phyloP scores from a whole-genome alignment of 2,329 filamentous ascomycete genomes.

The Arthrobotrys conoides region DNA sequence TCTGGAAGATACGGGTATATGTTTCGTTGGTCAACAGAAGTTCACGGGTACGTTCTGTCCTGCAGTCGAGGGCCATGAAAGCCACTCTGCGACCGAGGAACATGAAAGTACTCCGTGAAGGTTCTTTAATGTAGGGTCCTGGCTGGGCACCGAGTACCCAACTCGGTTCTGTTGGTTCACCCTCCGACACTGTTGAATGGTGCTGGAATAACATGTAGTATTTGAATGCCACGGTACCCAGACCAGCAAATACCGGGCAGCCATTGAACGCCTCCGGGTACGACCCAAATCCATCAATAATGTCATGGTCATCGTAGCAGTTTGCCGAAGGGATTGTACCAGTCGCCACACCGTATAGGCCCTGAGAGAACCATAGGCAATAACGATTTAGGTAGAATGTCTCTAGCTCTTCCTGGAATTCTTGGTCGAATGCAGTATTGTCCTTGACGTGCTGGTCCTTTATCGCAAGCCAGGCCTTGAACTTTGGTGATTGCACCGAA shows the following conservation, averaged over 20 bases:
- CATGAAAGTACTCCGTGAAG: conserved; percentile 88
- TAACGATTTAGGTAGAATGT: conserved; percentile 90
- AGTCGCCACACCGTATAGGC: conserved; percentile 90
- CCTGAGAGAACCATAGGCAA: conserved; percentile 91
- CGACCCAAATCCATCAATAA: conserved; percentile 91
- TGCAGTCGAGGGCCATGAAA: conserved; percentile 88
- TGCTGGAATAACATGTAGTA: conserved; percentile 99
- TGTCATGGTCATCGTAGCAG: conserved; percentile 95
- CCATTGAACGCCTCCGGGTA: conserved; percentile 94
- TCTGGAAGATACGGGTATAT: conserved; percentile 88
- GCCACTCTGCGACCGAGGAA: conserved; percentile 82
- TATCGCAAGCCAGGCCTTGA: conserved; percentile 86
- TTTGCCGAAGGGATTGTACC: conserved; percentile 99
- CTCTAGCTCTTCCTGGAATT: conserved; percentile 91
- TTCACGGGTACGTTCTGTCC: conserved; percentile 88
- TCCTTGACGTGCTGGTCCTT: conserved; percentile 86
- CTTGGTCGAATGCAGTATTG: conserved; percentile 80
- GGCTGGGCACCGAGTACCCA: conserved; percentile 86
- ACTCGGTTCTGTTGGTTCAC: conserved; percentile 85
- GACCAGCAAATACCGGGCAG: conserved; percentile 87
- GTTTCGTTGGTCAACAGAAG: conserved; percentile 85
- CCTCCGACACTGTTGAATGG: conserved; percentile 86
- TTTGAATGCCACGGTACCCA: conserved; percentile 94
- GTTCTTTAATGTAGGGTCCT: conserved; percentile 90
- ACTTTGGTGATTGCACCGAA: conserved; percentile 80